Conservation (phyloP, 2,329 filamentous ascomycete genomes). For the Trichoderma sp. region DNA sequence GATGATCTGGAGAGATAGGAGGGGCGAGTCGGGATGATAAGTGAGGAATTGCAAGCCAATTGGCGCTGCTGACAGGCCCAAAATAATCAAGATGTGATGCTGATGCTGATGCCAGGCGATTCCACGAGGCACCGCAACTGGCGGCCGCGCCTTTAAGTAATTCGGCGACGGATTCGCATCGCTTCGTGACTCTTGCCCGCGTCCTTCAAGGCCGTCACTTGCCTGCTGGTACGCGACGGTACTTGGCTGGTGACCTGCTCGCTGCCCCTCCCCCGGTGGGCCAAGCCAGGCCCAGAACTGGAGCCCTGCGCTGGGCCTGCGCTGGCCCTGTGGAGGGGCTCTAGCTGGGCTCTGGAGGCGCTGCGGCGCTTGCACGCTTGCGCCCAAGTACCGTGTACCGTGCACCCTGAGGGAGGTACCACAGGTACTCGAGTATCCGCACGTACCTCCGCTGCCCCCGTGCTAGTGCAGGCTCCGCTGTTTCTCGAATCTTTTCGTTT, state of each 20-base stretch:
- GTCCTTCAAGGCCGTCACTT: slow-evolving; percentile 18
- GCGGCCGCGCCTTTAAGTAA: slow-evolving; percentile 22
- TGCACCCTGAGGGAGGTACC: not conserved
- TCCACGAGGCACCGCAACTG: slow-evolving; percentile 4
- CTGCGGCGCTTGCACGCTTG: not conserved
- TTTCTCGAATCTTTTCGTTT: slow-evolving; percentile 8
- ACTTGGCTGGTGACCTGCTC: slow-evolving; percentile 22
- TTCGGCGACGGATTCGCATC: slow-evolving; percentile 9
- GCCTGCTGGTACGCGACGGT: slow-evolving; percentile 6
- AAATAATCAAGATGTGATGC: not conserved
- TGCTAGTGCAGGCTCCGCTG: not conserved
- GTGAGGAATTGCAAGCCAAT: slow-evolving; percentile 8
- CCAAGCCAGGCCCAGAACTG: slow-evolving; percentile 22
- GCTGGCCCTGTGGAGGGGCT: too few species aligned
- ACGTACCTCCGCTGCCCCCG: slow-evolving; percentile 1
- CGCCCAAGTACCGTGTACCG: not conserved
- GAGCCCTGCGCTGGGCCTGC: slow-evolving; percentile 13
- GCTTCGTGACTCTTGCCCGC: slow-evolving; percentile 21
- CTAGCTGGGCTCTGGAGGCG: not conserved
- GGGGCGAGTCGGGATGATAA: not conserved
- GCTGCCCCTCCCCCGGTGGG: slow-evolving; percentile 19
- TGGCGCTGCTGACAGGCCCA: slow-evolving; percentile 1
- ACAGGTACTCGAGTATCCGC: not conserved
- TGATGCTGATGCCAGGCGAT: slow-evolving; percentile 2
- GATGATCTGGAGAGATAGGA: not conserved